phyloP scores from a whole-genome alignment of 441 rosid genomes.

The Adansonia rubrostipa region DNA sequence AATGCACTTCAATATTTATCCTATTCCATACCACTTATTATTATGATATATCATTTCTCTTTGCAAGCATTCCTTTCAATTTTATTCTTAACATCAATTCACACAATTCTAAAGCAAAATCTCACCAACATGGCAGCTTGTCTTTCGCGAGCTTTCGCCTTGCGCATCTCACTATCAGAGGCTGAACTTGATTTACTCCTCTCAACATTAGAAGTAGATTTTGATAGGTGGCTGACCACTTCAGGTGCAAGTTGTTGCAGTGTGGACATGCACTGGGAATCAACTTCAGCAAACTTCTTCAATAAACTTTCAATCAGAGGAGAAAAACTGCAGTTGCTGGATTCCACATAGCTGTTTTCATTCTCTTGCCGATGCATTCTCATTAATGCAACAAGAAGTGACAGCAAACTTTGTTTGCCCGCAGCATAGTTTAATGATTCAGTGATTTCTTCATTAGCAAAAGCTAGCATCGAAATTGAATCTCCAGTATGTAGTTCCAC shows the following conservation, averaged over 20 bases:
- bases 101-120: slow-evolving; percentile 18
- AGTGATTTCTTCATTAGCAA: slow-evolving; percentile 68
- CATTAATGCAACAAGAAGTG: slow-evolving; percentile 89
- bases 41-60: not conserved
- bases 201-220: slow-evolving; percentile 37
- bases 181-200: slow-evolving; percentile 39
- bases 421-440: slow-evolving; percentile 54
- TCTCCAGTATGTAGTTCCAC: slow-evolving; percentile 40
- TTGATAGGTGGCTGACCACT: slow-evolving; percentile 57
- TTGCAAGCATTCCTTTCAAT: not conserved
- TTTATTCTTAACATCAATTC: not conserved
- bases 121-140: slow-evolving; percentile 97
- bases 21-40: not conserved
- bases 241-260: slow-evolving; percentile 85
- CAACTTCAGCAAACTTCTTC: slow-evolving; percentile 77
- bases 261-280: slow-evolving; percentile 64
- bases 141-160: slow-evolving; percentile 91
- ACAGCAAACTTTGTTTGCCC: slow-evolving; percentile 71
- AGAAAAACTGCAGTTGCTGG: slow-evolving; percentile 67
- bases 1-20: not conserved
- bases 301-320: slow-evolving; percentile 75
- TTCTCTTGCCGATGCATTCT: slow-evolving; percentile 64
- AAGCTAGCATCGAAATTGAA: slow-evolving; percentile 54
- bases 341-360: slow-evolving; percentile 53
- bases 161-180: slow-evolving; percentile 75